These are phyloP conservation scores for Piper longum DNA, from an alignment of 164 flowering plant species.

Conservation along the genomic window DNA sequence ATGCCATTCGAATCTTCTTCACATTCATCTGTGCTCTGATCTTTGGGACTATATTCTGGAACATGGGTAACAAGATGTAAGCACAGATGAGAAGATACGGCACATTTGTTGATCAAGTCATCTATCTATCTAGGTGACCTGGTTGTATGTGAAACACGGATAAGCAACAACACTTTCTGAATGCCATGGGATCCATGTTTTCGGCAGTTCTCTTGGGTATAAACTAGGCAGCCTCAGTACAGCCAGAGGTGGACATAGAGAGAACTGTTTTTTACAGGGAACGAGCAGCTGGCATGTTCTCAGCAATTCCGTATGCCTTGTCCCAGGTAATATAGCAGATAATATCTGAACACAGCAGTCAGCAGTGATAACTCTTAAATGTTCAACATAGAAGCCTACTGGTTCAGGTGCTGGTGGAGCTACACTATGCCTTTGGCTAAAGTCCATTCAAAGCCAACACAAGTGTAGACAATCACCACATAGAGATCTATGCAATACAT, in stretches of 20 bases:
- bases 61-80: constrained; percentile 20
- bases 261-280: constrained; percentile 31
- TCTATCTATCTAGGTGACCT: not conserved
- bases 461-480: no score
- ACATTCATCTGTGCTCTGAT: constrained; percentile 14
- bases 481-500: no score
- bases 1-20: constrained; percentile 17
- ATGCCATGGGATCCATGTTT: constrained; percentile 24
- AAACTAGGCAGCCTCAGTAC: constrained; percentile 18
- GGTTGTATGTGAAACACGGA: constrained; percentile 6
- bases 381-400: constrained; percentile 8
- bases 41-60: constrained; percentile 24
- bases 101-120: not conserved
- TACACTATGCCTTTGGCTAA: no score
- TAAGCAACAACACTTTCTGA: constrained; percentile 14
- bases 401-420: constrained; percentile 11
- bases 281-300: constrained; percentile 34
- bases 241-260: constrained; percentile 28
- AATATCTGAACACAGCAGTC: not conserved
- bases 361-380: constrained; percentile 1
- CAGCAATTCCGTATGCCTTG: constrained; percentile 27
- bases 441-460: no score
- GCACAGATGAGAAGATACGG: not conserved
- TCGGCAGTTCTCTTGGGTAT: constrained; percentile 20
- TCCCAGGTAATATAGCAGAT: constrained; percentile 15